Evolutionary conservation across 371 early-diverging fungal species (phyloP), one percentile per base, ranked within the genome.

Genomic region (Gilbertella persicaria): DNA sequence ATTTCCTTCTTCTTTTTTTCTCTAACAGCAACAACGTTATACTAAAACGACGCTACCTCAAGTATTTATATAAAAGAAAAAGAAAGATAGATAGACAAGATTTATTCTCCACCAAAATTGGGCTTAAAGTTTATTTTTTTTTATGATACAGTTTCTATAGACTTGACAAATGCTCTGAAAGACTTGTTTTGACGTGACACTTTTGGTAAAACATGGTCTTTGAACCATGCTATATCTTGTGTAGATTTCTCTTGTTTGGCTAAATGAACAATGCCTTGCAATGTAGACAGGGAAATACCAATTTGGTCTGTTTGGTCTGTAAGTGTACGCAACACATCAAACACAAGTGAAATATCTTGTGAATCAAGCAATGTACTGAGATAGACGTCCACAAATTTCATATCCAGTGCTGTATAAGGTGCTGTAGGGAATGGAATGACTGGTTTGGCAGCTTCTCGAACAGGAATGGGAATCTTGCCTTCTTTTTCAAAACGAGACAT

Each of bases 401-500:
- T 60, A 44, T 78, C 79, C 9, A 58, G n/a, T 17, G 28, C n/a
- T 16, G 54, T 62, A 40, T 78, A 78, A 23, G 79, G 79, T 9
- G 61, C 73, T 4, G 75, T 63, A 1, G 75, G 79, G 57, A 78
- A 75, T 0, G 79, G 73, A 17, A 64, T 40, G 5, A 71, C 61
- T 16, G 68, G 62, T 0, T 55, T 58, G 1, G 64, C 45, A 13
- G 28, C 28, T 39, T 73, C 66, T 20, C 69, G 65, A 2, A 68
- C 60, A 19, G 79, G 79, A 7, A 73, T 67, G 17, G 79, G 73
- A 23, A 78, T 65, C 37, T 62, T 61, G 44, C 71, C 75, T 28
- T 48, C 25, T 6, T 62, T 53, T 47, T 75, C 66, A 39, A 75
- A 71, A 9, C 75, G 62, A 42, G 45, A 35, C 79, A 75, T 75